Conservation (phyloP, 2,329 filamentous ascomycete genomes). For the Trichoderma koningii region DNA sequence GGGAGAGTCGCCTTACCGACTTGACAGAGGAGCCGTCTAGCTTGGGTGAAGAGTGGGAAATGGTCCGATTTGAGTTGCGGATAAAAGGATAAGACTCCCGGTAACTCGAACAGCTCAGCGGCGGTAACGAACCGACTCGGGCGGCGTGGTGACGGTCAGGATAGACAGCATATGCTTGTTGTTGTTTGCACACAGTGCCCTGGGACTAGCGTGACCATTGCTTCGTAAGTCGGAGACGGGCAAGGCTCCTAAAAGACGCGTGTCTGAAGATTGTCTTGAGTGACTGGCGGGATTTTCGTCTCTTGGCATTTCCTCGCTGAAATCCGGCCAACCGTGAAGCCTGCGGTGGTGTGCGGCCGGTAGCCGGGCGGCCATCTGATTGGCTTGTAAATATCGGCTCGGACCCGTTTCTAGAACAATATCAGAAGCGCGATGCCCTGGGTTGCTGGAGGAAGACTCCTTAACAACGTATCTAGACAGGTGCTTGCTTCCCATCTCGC, state of each 20-base stretch:
- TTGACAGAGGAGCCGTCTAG: slow-evolving; percentile 16
- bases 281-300: not conserved
- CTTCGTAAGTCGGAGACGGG: not conserved
- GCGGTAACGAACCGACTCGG: slow-evolving; percentile 5
- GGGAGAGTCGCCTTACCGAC: slow-evolving; percentile 25
- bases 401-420: slow-evolving; percentile 22
- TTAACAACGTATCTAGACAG: too few relatives aligned
- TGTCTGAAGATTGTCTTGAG: slow-evolving; percentile 8
- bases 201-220: not conserved
- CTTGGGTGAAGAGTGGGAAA: slow-evolving; percentile 11
- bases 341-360: slow-evolving; percentile 4
- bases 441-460: not conserved
- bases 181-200: not conserved
- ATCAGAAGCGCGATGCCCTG: slow-evolving; percentile 15
- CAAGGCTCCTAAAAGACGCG: slow-evolving; percentile 8
- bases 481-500: not conserved
- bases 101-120: slow-evolving; percentile 1
- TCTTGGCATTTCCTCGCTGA: slow-evolving; percentile 8
- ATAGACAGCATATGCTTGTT: not conserved
- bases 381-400: not conserved
- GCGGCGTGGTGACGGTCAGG: slow-evolving; percentile 7
- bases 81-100: slow-evolving; percentile 11
- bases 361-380: not conserved
- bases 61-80: slow-evolving; percentile 23
- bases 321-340: slow-evolving; percentile 11